These are phyloP conservation scores for Paraphaeosphaeria minitans DNA, from an alignment of 2,329 filamentous ascomycete species.

Conservation along the genomic window DNA sequence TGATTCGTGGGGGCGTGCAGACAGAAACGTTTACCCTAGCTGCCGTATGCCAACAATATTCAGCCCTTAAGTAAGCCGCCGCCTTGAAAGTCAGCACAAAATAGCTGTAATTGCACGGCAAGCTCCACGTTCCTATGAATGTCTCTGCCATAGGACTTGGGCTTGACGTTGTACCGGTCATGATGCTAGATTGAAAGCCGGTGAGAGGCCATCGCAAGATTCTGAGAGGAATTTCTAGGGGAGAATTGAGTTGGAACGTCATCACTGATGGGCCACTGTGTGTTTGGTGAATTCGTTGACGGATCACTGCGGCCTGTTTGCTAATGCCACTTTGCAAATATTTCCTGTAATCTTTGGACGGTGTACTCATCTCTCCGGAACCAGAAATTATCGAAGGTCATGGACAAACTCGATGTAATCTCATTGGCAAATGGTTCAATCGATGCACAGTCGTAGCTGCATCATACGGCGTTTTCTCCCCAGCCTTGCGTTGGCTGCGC, in stretches of 20 bases:
- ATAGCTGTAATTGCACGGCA: slow-evolving; percentile 8
- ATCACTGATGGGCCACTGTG: not conserved
- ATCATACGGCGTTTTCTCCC: not conserved
- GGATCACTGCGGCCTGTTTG: not conserved
- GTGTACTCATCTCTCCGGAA: not conserved
- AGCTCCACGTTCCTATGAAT: not conserved
- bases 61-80: slow-evolving; percentile 14
- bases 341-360: not conserved
- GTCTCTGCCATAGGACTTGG: not conserved
- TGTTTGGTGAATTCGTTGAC: not conserved
- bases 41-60: not conserved
- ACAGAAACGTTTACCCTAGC: slow-evolving; percentile 13
- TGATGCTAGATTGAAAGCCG: not conserved
- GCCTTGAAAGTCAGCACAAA: slow-evolving; percentile 19
- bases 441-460: not conserved
- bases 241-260: not conserved
- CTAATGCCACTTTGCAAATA: not conserved
- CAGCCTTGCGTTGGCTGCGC: not conserved
- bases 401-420: not conserved
- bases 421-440: not conserved
- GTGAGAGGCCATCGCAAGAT: not conserved
- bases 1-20: slow-evolving; percentile 2
- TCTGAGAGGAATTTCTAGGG: not conserved
- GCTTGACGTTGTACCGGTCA: not conserved
- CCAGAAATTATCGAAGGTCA: not conserved